phyloP scores from a whole-genome alignment of 306 rosid species.

The Adenanthera pavonina region DNA sequence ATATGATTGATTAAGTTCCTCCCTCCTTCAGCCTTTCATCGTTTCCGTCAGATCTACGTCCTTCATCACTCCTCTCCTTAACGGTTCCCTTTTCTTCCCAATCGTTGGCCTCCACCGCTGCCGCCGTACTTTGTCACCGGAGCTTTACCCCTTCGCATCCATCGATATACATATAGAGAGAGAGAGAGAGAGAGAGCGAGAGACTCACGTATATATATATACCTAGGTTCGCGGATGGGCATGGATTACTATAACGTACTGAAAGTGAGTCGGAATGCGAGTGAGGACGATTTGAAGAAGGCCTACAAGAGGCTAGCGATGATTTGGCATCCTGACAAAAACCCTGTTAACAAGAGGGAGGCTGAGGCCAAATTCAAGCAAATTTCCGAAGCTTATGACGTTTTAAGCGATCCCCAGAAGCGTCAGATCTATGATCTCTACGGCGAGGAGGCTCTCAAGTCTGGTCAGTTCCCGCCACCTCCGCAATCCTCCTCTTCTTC shows the following conservation, averaged over 20 bases:
- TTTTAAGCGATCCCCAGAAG: conserved; percentile 82
- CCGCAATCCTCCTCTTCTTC: conserved; percentile 46
- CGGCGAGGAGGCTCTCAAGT: conserved; percentile 85
- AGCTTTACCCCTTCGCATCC: too few species aligned
- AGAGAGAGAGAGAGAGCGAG: conserved; percentile 17
- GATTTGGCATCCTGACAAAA: conserved; percentile 97
- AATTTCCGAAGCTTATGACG: conserved; percentile 90
- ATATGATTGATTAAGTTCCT: conserved; percentile 13
- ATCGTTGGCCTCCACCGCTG: conserved; percentile 12
- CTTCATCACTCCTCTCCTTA: too few species aligned
- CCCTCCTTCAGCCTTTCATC: conserved; percentile 10
- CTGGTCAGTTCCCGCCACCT: conserved; percentile 81
- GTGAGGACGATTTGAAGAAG: conserved; percentile 82
- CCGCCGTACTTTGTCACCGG: background rate
- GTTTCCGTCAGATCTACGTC: conserved; percentile 49
- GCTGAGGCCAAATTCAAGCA: conserved; percentile 88
- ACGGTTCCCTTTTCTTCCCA: conserved; percentile 35
- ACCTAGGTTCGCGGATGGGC: conserved; percentile 50
- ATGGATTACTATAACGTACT: conserved; percentile 93
- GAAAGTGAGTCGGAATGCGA: conserved; percentile 83
- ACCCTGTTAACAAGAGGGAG: conserved; percentile 63
- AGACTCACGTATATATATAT: background rate
- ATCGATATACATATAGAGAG: too few species aligned
- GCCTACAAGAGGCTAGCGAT: conserved; percentile 81
- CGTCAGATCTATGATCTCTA: conserved; percentile 97